These are phyloP conservation scores for Tulasnella sp. DNA, from an alignment of 768 basidiomycete species.

Conservation along the genomic window DNA sequence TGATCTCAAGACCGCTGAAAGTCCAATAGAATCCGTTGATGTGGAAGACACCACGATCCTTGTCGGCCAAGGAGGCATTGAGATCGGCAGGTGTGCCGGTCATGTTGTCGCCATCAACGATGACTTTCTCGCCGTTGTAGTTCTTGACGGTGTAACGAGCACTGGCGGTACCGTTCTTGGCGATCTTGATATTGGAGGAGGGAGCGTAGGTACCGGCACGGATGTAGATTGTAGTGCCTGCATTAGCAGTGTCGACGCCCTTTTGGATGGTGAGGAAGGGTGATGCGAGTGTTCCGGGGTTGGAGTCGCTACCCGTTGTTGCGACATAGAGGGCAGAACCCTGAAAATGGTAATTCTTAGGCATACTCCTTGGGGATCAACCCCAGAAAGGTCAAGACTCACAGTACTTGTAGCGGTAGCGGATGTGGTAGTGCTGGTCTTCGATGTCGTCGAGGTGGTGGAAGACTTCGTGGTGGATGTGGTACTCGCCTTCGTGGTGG, in stretches of 20 bases:
- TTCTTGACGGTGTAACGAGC: constrained; percentile 9
- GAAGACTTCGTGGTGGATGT: background rate
- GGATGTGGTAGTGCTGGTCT: too few relatives aligned
- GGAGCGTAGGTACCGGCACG: constrained; percentile 10
- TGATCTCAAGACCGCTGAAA: constrained; percentile 11
- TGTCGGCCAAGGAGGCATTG: background rate
- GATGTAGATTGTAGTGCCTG: constrained; percentile 12
- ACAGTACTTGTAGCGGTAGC: background rate
- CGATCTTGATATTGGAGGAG: constrained; percentile 7
- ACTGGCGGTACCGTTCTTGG: constrained; percentile 2
- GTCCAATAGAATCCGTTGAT: constrained; percentile 11
- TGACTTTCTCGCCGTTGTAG: constrained; percentile 11
- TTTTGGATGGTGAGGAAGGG: constrained; percentile 9
- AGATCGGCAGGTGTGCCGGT: constrained; percentile 5
- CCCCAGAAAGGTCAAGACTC: background rate
- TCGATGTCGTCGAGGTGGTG: too few relatives aligned
- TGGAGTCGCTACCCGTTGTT: constrained; percentile 7
- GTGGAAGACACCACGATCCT: constrained; percentile 10
- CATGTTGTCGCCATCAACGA: constrained; percentile 9
- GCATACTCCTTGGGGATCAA: background rate
- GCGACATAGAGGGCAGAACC: constrained; percentile 6
- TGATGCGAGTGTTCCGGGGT: constrained; percentile 9
- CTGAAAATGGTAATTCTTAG: background rate
- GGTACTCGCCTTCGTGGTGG: too few relatives aligned
- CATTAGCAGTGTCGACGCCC: constrained; percentile 2